A percentile compares a stretch with the other conserved stretches of the same genome.
phyloP scores from a whole-genome alignment of 352 stramenopile genomes.

The Phytophthora lateralis region DNA sequence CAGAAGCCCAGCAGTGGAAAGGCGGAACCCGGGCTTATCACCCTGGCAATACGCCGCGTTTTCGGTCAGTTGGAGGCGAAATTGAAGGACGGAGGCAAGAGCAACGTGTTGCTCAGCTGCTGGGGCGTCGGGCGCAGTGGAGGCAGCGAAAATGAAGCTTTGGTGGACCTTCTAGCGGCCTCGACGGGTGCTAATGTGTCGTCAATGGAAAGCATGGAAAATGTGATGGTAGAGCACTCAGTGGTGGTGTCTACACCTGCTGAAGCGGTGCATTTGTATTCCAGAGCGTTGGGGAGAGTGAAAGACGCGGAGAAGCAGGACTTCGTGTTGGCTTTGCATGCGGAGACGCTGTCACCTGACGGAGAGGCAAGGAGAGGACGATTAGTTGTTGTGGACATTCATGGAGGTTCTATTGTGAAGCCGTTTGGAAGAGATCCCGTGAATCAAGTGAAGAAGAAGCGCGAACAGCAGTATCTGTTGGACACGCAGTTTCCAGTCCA shows the following conservation, averaged over 20 bases:
- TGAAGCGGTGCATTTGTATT: slow-evolving; percentile 47
- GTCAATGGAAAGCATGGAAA: slow-evolving; percentile 10
- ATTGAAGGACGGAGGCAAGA: not conserved
- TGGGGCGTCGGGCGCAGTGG: slow-evolving; percentile 16
- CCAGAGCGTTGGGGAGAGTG: slow-evolving; percentile 26
- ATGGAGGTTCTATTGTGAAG: slow-evolving; percentile 58
- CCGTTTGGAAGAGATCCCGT: slow-evolving; percentile 11
- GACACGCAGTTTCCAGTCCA: slow-evolving; percentile 70
- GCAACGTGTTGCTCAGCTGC: slow-evolving; percentile 35
- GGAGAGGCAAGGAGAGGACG: slow-evolving; percentile 39
- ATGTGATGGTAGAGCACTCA: slow-evolving; percentile 30
- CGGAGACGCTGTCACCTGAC: slow-evolving; percentile 42
- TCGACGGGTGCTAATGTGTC: not conserved
- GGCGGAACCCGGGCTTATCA: slow-evolving; percentile 32
- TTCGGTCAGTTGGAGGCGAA: slow-evolving; percentile 35
- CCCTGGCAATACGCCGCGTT: slow-evolving; percentile 41
- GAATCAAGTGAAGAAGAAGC: slow-evolving; percentile 6
- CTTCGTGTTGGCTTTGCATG: slow-evolving; percentile 52
- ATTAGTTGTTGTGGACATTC: slow-evolving; percentile 53
- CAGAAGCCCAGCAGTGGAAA: slow-evolving; percentile 17
- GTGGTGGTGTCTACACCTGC: slow-evolving; percentile 33
- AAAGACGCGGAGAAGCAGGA: slow-evolving; percentile 25
- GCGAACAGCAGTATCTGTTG: slow-evolving; percentile 38
- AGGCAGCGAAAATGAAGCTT: slow-evolving; percentile 6
- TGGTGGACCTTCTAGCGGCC: slow-evolving; percentile 21